Conservation (phyloP, 225 moss, liverwort and hornwort species). For the Antitrichia curtipendula region DNA sequence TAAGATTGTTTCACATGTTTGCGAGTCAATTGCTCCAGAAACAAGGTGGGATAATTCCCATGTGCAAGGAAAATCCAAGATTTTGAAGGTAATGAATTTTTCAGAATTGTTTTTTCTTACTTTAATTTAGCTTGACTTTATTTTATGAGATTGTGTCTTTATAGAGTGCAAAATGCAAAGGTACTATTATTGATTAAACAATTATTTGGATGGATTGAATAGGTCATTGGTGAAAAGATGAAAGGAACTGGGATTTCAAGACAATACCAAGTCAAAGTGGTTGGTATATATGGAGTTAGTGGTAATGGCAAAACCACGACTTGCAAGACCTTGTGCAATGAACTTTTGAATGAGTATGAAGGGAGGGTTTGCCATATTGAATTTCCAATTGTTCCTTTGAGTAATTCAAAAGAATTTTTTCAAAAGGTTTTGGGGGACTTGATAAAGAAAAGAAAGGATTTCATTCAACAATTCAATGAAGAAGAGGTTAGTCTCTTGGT, state of each 20-base stretch:
- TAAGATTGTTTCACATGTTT: neutral
- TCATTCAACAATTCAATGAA: neutral
- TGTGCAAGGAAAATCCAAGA: neutral
- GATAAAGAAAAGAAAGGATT: neutral
- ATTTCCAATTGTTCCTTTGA: neutral
- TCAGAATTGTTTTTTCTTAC: neutral
- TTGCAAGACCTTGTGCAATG: neutral
- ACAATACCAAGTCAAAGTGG: neutral
- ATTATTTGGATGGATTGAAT: neutral
- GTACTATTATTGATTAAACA: neutral
- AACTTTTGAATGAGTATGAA: neutral
- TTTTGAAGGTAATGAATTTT: neutral
- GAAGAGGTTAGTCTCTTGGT: neutral
- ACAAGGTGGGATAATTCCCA: neutral
- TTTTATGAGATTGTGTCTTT: neutral
- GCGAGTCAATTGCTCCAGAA: neutral
- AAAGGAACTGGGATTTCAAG: neutral
- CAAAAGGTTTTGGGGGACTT: neutral
- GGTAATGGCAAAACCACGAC: neutral
- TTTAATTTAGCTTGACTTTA: neutral
- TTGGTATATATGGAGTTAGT: neutral
- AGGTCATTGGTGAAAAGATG: neutral
- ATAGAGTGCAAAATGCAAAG: too few species aligned
- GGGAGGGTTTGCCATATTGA: neutral
- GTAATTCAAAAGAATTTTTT: neutral